Conservation (phyloP, 2,329 filamentous ascomycete genomes). For the Harringtonia lauricola region DNA sequence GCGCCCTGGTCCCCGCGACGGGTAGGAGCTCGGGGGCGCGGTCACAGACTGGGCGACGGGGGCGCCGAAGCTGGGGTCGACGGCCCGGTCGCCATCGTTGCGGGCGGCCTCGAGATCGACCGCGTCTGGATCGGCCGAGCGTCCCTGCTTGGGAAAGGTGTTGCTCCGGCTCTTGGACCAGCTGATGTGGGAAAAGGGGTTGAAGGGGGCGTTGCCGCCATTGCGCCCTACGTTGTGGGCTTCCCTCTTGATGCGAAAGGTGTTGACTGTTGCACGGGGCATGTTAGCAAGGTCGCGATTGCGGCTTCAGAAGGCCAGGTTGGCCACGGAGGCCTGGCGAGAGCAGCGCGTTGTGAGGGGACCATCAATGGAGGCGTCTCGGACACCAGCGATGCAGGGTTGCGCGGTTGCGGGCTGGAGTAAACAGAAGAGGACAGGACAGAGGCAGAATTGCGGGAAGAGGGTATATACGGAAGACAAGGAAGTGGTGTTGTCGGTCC, state of each 20-base stretch:
- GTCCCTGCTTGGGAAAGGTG: constrained; percentile 20
- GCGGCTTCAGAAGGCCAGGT: neutral
- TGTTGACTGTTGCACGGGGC: constrained; percentile 31
- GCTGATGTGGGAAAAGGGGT: constrained; percentile 31
- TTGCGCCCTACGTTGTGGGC: constrained; percentile 31
- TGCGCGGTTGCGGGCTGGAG: neutral
- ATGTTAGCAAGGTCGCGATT: constrained; percentile 8
- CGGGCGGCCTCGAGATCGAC: constrained; percentile 24
- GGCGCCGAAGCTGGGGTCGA: constrained; percentile 14
- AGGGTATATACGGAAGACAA: too few relatives aligned
- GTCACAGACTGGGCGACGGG: constrained; percentile 21
- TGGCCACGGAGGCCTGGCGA: neutral
- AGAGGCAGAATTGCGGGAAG: too few relatives aligned
- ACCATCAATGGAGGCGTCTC: too few relatives aligned
- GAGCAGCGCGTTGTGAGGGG: too few relatives aligned
- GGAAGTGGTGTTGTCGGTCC: too few relatives aligned
- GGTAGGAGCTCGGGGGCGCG: constrained; percentile 1
- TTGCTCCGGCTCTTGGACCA: constrained; percentile 19
- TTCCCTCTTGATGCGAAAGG: constrained; percentile 30
- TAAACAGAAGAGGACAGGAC: neutral
- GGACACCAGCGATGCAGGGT: too few relatives aligned
- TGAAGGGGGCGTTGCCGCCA: constrained; percentile 26
- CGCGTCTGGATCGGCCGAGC: constrained; percentile 17
- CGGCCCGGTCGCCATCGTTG: constrained; percentile 10
- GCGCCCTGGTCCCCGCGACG: neutral